phyloP scores from a whole-genome alignment of 768 basidiomycete species.

The Rhodotorula diobovata region DNA sequence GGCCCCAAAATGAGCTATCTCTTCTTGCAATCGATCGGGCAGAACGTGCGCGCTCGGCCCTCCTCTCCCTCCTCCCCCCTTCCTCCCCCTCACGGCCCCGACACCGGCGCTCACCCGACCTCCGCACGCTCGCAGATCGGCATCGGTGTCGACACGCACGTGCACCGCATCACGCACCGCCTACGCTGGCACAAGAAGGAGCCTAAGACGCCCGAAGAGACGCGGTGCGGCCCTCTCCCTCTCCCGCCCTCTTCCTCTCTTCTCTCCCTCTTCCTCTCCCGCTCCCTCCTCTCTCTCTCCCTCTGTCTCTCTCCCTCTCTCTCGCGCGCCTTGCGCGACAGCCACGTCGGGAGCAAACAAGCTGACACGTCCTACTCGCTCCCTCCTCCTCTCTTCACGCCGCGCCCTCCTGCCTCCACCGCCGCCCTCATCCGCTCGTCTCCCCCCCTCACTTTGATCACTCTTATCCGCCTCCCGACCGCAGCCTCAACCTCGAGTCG shows the following conservation, averaged over 20 bases:
- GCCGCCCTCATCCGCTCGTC: not conserved
- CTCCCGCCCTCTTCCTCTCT: not conserved
- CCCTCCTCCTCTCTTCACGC: not conserved
- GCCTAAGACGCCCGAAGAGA: conserved; percentile 82
- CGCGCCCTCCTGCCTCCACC: not conserved
- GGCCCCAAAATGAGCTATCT: conserved; percentile 93
- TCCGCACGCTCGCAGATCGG: conserved; percentile 51
- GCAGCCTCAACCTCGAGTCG: conserved; percentile 40
- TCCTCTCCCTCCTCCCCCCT: not conserved
- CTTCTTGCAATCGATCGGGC: conserved; percentile 32
- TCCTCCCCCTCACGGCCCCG: too few species aligned
- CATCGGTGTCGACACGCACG: conserved; percentile 94
- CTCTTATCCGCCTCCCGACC: not conserved
- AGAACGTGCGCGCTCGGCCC: conserved; percentile 10
- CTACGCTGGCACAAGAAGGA: conserved; percentile 84
- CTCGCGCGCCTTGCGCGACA: too few species aligned
- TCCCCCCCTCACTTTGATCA: too few species aligned
- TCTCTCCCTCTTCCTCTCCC: not conserved
- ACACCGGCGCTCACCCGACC: too few species aligned
- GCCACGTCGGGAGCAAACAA: not conserved
- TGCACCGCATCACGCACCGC: conserved; percentile 84
- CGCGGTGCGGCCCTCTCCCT: conserved; percentile 55
- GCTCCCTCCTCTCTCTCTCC: too few species aligned
- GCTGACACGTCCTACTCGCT: not conserved
- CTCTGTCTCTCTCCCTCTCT: not conserved